Evolutionary conservation across 352 stramenopile species (phyloP), one percentile per base, ranked within the genome.

Genomic region (Phytophthora megakarya): DNA sequence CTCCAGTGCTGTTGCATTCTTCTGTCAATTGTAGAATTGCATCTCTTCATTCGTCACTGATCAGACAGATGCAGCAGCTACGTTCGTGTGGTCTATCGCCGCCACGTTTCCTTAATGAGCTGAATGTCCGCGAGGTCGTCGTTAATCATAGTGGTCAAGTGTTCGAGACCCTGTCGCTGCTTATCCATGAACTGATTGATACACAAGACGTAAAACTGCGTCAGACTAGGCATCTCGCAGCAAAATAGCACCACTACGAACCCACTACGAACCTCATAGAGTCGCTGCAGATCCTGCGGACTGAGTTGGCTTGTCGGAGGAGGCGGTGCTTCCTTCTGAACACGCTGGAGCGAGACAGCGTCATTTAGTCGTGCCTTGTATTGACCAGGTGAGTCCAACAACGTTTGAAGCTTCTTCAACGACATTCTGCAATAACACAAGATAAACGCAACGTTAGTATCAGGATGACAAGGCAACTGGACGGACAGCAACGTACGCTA

Each of bases 281-380:
- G 70, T 50, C 77, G 79, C 65, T 92, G 78, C 35, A 94, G 48
- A 48, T 96, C 85, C 22, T 88, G 77, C 5, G 84, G 72, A n/a
- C 79, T 91, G 30, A 95, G 57, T 45, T 91, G 84, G 42, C 74
- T 81, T 3, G 75, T 69, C 0, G 72, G 56, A 33, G 70, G 43
- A 22, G 70, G 48, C 4, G 75, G 67, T 0, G 80, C 50, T n/a
- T 73, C 49, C 39, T 88, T 81, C 33, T 93, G 84, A 39, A 93
- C 76, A 26, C 77, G 73, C 59, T 93, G 82, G 10, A 93, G 70
- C 21, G 88, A 78, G 35, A 92, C 81, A 3, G 75, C 77, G 37
- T 96, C 85, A 50, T 93, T 90, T 26, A 96, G 63, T 30, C 86
- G 88, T 0, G 88, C 88, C 66, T 96, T 96, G 81, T 93, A 96